Conservation (phyloP, 1,284 basidiomycete genomes). For the Chondrostereum purpureum region DNA sequence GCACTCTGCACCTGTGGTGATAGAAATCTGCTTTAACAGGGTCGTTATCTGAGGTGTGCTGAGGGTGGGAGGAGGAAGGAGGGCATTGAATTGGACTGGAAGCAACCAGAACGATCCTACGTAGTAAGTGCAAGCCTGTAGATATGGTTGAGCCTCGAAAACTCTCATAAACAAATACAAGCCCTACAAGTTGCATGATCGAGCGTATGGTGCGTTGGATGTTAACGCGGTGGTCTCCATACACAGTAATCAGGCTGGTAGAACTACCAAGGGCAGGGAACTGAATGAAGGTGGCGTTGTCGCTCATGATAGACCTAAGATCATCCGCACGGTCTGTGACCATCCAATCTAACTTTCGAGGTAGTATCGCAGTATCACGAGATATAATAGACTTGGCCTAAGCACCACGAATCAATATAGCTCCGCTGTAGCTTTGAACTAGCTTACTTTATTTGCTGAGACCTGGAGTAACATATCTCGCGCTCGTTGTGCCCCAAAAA, state of each 20-base stretch:
- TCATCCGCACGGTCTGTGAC: constrained; percentile 90
- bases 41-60: constrained; percentile 82
- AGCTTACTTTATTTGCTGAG: constrained; percentile 75
- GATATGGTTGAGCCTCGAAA: constrained; percentile 10
- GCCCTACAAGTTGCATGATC: constrained; percentile 90
- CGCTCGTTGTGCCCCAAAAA: constrained; percentile 92
- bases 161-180: constrained; percentile 1
- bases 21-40: constrained; percentile 83
- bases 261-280: constrained; percentile 90
- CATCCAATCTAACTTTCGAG: constrained; percentile 98
- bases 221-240: constrained; percentile 91
- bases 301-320: constrained; percentile 86
- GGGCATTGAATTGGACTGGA: constrained; percentile 88
- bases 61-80: constrained; percentile 76
- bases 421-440: constrained; percentile 8
- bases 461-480: constrained; percentile 92
- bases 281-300: constrained; percentile 94
- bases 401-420: constrained; percentile 7
- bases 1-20: constrained; percentile 86
- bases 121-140: constrained; percentile 90
- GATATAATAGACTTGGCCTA: constrained; percentile 90
- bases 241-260: constrained; percentile 89
- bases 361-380: constrained; percentile 88
- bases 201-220: constrained; percentile 93
- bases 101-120: constrained; percentile 95